These are phyloP conservation scores for Ceratocystis harringtonii DNA, from an alignment of 2,329 filamentous ascomycete genomes.

Conservation along the genomic window DNA sequence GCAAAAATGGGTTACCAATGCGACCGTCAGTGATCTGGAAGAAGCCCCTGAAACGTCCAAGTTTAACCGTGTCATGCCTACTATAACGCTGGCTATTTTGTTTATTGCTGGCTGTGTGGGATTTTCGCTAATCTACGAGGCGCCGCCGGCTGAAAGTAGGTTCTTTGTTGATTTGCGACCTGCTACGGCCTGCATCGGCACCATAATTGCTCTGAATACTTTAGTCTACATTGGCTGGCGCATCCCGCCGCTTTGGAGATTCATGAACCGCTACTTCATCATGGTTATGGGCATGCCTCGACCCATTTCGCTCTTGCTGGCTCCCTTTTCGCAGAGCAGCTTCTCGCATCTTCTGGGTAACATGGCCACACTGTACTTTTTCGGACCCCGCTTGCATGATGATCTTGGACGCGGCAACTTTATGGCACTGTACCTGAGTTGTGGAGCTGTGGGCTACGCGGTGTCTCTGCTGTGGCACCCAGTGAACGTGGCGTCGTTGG, in stretches of 20 bases:
- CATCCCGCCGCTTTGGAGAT: constrained; percentile 46
- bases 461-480: constrained; percentile 39
- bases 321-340: constrained; percentile 54
- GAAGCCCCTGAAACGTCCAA: constrained; percentile 36
- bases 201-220: constrained; percentile 45
- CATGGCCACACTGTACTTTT: constrained; percentile 48
- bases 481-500: constrained; percentile 39
- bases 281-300: constrained; percentile 49
- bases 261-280: constrained; percentile 55
- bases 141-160: constrained; percentile 27
- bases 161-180: constrained; percentile 47
- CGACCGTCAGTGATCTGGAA: constrained; percentile 35
- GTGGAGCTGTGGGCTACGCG: constrained; percentile 43
- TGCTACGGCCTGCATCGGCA: constrained; percentile 47
- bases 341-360: constrained; percentile 48
- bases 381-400: constrained; percentile 53
- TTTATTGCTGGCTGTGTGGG: constrained; percentile 31
- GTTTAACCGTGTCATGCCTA: constrained; percentile 43
- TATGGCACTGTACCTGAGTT: constrained; percentile 48
- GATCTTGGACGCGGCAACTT: constrained; percentile 56
- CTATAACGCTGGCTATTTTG: constrained; percentile 33
- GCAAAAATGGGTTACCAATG: constrained; percentile 29
- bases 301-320: constrained; percentile 45
- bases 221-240: constrained; percentile 45
- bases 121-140: constrained; percentile 33